Evolutionary conservation across 805 yeast species (phyloP), one percentile per base, ranked within the genome.

Genomic region (Ogataea haglerorum): DNA sequence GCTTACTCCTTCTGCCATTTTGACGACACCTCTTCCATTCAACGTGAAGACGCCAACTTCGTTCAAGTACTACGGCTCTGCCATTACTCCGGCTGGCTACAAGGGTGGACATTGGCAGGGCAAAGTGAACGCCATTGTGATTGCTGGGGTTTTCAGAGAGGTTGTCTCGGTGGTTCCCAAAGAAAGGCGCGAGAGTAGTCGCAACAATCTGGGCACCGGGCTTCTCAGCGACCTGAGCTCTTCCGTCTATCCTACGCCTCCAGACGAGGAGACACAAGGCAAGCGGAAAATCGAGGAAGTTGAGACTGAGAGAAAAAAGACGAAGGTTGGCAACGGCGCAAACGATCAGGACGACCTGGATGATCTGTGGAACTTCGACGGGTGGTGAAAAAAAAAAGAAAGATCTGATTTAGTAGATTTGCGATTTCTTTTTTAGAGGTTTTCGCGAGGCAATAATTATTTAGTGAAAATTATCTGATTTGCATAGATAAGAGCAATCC

Each of bases 61-160:
- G 14, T 65, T 72, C 19, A 73, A 74, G 6, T 45, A 43, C 10
- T 46, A 40, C 25, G 51, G 45, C 38, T 36, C 56, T 21, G 36
- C 34, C 16, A 33, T 43, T 21, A 54, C 60, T 14, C 54, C 52
- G 10, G 22, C 23, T 16, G 44, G 41, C 10, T 31, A 29, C 41
- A 43, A 32, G 36, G 24, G 41, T 14, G 42, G 46, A 5, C 40
- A 38, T 22, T 48, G 50, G 51, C 27, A 37, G 21, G 67, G 76
- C 31, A 71, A 68, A 27, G 63, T 74, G n/a, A 68, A 67, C 34
- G 71, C 79, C 1, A 56, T 57, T 13, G 70, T 73, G 10, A 63
- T 76, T 14, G 45, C 65, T 1, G 64, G 74, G 6, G 70, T 77
- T 0, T 75, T 76, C 53, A 62, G 63, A 41, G 78, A 68, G 35